A percentile compares a stretch with the other conserved stretches of the same genome.
Conservation (phyloP, 768 basidiomycete genomes). For the Pleurotus giganteus region DNA sequence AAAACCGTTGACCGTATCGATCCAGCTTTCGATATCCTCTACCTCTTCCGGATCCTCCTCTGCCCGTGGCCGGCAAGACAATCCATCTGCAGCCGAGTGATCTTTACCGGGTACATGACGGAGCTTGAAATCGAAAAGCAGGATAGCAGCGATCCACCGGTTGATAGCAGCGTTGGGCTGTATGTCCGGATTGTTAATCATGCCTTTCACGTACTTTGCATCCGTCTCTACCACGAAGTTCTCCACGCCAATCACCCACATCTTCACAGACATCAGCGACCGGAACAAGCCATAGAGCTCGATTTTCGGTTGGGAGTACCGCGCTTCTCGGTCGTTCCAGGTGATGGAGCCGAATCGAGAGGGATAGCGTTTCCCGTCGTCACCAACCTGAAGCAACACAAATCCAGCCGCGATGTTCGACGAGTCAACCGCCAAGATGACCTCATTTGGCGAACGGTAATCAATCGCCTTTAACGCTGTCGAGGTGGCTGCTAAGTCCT, state of each 20-base stretch:
- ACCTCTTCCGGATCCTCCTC: not conserved
- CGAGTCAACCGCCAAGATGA: slow-evolving; percentile 31
- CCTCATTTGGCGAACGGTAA: slow-evolving; percentile 19
- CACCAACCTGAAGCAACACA: slow-evolving; percentile 23
- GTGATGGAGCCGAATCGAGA: slow-evolving; percentile 28
- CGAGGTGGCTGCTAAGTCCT: slow-evolving; percentile 18
- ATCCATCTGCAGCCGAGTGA: slow-evolving; percentile 19
- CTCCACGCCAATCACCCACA: slow-evolving; percentile 24
- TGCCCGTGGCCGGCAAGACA: slow-evolving; percentile 16
- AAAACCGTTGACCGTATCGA: not conserved
- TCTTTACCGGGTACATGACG: slow-evolving; percentile 29
- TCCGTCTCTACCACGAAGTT: slow-evolving; percentile 7
- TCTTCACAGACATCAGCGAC: slow-evolving; percentile 19
- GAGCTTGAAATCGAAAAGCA: slow-evolving; percentile 33
- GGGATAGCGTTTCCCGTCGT: slow-evolving; percentile 14
- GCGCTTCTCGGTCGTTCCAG: slow-evolving; percentile 26
- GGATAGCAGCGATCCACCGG: slow-evolving; percentile 30
- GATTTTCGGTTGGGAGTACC: slow-evolving; percentile 35
- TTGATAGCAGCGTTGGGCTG: slow-evolving; percentile 29
- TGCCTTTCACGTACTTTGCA: slow-evolving; percentile 23
- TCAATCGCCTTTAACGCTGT: slow-evolving; percentile 27
- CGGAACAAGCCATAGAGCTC: slow-evolving; percentile 36
- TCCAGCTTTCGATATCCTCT: not conserved
- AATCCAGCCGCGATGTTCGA: slow-evolving; percentile 19
- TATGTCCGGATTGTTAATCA: slow-evolving; percentile 31